Evolutionary conservation across 176 grass and related monocot species (phyloP).

Genomic region (Bothriochloa decipiens): DNA sequence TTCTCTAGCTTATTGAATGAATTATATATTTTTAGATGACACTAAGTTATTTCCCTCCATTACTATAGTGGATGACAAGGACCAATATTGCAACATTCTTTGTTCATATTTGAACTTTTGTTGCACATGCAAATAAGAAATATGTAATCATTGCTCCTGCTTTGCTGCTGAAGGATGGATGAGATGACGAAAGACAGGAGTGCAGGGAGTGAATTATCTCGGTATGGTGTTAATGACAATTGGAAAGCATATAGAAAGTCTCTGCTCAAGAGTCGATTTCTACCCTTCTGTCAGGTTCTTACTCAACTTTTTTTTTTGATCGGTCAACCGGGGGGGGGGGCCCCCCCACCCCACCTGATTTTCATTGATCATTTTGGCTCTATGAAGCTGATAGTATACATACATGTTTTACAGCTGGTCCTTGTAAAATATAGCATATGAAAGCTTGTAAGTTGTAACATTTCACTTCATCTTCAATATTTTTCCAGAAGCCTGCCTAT

Average conservation of each 20-base stretch:
- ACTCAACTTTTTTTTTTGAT: slow-evolving; percentile 30
- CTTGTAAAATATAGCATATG: slow-evolving; percentile 5
- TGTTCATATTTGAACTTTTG: slow-evolving; percentile 19
- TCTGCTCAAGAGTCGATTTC: neutral
- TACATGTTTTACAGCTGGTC: too few species aligned
- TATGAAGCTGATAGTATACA: too few species aligned
- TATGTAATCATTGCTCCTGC: neutral
- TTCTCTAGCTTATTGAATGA: slow-evolving; percentile 14
- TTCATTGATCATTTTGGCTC: too few species aligned
- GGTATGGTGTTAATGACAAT: neutral
- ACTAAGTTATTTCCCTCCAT: neutral
- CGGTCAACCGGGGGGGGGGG: too few species aligned
- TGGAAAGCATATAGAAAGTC: neutral
- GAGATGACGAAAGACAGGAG: slow-evolving; percentile 13
- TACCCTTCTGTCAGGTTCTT: slow-evolving; percentile 31
- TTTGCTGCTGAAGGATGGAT: slow-evolving; percentile 51
- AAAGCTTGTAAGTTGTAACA: neutral
- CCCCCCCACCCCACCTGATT: too few species aligned
- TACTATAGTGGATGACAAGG: neutral
- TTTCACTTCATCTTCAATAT: slow-evolving; percentile 4
- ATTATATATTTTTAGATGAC: neutral
- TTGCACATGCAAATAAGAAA: slow-evolving; percentile 1
- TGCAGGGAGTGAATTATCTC: slow-evolving; percentile 36
- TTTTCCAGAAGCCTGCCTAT: slow-evolving; percentile 38
- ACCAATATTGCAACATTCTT: neutral